phyloP scores from a whole-genome alignment of 2,329 filamentous ascomycete genomes.

The Ascochyta clinopodiicola region DNA sequence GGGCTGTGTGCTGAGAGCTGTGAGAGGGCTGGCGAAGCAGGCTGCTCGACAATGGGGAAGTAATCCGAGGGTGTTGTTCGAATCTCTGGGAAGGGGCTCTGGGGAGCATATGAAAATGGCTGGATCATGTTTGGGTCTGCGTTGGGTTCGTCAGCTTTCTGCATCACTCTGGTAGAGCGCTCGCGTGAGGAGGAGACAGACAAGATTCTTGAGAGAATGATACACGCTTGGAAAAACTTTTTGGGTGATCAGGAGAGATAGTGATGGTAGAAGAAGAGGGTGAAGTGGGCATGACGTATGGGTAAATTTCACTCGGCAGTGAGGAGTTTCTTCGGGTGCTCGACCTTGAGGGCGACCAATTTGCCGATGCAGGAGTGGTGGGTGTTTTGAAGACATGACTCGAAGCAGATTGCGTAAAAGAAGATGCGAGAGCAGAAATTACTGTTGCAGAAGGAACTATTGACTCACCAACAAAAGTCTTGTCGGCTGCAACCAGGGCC shows the following conservation, averaged over 20 bases:
- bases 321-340: constrained; percentile 33
- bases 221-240: not conserved
- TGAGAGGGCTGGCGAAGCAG: constrained; percentile 70
- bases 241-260: not conserved
- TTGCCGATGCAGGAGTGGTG: constrained; percentile 50
- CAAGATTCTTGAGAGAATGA: constrained; percentile 31
- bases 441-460: constrained; percentile 44
- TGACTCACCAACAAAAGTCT: constrained; percentile 60
- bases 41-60: constrained; percentile 53
- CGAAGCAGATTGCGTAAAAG: constrained; percentile 18
- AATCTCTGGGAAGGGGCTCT: constrained; percentile 52
- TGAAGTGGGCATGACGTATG: not conserved
- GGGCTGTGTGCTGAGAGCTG: constrained; percentile 57
- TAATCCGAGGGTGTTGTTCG: constrained; percentile 50
- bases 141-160: constrained; percentile 21
- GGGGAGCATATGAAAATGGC: constrained; percentile 53
- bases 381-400: constrained; percentile 43
- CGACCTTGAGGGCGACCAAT: constrained; percentile 33
- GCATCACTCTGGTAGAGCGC: not conserved
- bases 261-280: not conserved
- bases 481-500: constrained; percentile 54
- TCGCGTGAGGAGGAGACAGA: constrained; percentile 43
- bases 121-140: constrained; percentile 66
- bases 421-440: constrained; percentile 22
- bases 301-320: constrained; percentile 12